Conservation (phyloP, 305 asterid genomes). For the Plantago coronopus region DNA sequence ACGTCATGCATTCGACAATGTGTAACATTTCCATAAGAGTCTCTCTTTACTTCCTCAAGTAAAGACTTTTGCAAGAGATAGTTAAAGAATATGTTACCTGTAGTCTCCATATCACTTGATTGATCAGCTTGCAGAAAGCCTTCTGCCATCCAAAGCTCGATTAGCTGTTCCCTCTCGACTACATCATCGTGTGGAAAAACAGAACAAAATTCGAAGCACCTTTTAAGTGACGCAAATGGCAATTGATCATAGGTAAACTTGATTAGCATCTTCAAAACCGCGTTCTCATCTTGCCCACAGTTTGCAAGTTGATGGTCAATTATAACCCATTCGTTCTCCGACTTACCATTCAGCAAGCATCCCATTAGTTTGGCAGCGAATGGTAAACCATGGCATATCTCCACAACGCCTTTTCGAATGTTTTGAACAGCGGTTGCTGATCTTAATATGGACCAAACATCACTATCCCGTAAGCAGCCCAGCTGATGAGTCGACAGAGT, state of each 20-base stretch:
- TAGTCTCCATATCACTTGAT: conserved; percentile 3
- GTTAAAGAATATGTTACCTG: conserved; percentile 21
- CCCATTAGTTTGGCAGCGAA: conserved; percentile 23
- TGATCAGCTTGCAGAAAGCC: conserved; percentile 20
- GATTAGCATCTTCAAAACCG: conserved; percentile 14
- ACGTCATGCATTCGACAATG: conserved; percentile 32
- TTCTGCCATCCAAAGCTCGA: conserved; percentile 34
- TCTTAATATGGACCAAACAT: conserved; percentile 24
- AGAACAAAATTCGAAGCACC: not conserved
- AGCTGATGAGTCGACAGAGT: not conserved
- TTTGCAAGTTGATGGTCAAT: conserved; percentile 1
- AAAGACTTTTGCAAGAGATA: conserved; percentile 23
- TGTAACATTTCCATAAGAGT: not conserved
- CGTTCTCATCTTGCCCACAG: not conserved
- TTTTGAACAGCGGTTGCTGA: not conserved
- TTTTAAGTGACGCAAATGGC: conserved; percentile 24
- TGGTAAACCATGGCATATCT: conserved; percentile 28
- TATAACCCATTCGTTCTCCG: conserved; percentile 11
- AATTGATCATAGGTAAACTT: conserved; percentile 30
- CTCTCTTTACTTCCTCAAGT: conserved; percentile 14
- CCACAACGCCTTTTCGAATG: conserved; percentile 7
- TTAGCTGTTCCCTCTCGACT: conserved; percentile 14
- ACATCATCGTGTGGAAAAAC: conserved; percentile 18
- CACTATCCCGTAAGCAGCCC: not conserved
- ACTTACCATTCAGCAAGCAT: conserved; percentile 6